Evolutionary conservation across 208 protist species (phyloP).

Genomic region (Crithidia thermophila): DNA sequence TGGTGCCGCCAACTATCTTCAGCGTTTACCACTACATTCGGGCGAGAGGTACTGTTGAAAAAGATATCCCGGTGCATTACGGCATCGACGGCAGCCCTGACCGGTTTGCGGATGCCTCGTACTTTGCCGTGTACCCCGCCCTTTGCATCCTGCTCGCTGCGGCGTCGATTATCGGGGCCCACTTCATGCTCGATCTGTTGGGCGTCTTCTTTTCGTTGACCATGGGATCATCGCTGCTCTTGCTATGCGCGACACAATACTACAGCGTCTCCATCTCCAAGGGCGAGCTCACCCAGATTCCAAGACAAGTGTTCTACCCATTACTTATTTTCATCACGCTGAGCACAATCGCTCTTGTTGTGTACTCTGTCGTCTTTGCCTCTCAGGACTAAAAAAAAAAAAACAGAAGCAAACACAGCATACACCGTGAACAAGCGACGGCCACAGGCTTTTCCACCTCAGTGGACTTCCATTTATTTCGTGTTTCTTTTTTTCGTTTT

Average conservation of each 20-base stretch:
- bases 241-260: conserved; percentile 7
- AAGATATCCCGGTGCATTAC: conserved; percentile 12
- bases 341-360: not conserved
- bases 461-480: too few species aligned
- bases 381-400: not conserved
- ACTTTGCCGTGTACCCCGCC: not conserved
- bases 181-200: not conserved
- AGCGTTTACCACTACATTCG: conserved; percentile 6
- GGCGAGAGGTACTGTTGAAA: not conserved
- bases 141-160: not conserved
- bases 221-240: not conserved
- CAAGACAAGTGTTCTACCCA: not conserved
- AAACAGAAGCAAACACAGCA: not conserved
- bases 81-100: conserved; percentile 5
- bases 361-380: not conserved
- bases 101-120: not conserved
- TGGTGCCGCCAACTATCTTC: not conserved
- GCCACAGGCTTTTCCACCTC: too few species aligned
- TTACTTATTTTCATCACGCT: not conserved
- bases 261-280: conserved; percentile 11
- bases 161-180: not conserved
- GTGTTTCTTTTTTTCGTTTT: too few species aligned
- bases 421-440: too few species aligned
- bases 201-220: conserved; percentile 3
- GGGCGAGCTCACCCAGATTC: not conserved